Evolutionary conservation across 2,329 filamentous ascomycete genomes (phyloP), one percentile per base, ranked within the genome.

Genomic region (Ceratocystis huliohia): DNA sequence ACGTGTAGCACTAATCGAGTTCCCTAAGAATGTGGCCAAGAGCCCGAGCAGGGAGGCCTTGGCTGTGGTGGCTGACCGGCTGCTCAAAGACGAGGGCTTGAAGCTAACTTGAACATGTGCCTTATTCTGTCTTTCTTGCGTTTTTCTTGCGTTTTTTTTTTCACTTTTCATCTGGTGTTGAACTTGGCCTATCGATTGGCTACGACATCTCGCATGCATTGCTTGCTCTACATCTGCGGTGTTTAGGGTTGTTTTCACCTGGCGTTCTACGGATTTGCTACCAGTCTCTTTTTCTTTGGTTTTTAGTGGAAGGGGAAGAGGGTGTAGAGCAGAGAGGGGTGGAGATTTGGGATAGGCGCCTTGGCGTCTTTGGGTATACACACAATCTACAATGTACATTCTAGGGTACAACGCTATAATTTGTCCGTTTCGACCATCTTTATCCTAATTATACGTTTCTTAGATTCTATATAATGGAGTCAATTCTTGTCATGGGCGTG

Each of bases 1-100:
- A 70, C 80, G 85, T 46, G 79, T 83, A 64, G 89, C 88, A 0
- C 77, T 93, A 30, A 75, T 94, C n/a, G 87, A 90, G 13, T 86
- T 94, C 62, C 91, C 90, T 0, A 77, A 76, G 30, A 80, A 77
- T 66, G 80, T 80, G 0, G 75, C 77, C 1, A 74, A 76, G 22
- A 78, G 79, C 64, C 79, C 78, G 1, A 82, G 80, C 1, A 81
- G 80, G 1, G 77, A 77, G 48, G 81, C 81, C 4, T 72, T 87
- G 57, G 74, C 77, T 66, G 81, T 84, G 0, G 72, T 85, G 57
- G 82, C 78, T 1, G 79, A 83, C 68, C 75, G 83, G 13, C 73
- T 85, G n/a, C 77, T 77, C 68, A 75, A 75, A 48, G 79, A 82
- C 68, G 75, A 76, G 5, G 82, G 83, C 0, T 69, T 85, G 64